These are phyloP conservation scores for Ustilago hordei DNA, from an alignment of 1,284 basidiomycete species.

Conservation along the genomic window DNA sequence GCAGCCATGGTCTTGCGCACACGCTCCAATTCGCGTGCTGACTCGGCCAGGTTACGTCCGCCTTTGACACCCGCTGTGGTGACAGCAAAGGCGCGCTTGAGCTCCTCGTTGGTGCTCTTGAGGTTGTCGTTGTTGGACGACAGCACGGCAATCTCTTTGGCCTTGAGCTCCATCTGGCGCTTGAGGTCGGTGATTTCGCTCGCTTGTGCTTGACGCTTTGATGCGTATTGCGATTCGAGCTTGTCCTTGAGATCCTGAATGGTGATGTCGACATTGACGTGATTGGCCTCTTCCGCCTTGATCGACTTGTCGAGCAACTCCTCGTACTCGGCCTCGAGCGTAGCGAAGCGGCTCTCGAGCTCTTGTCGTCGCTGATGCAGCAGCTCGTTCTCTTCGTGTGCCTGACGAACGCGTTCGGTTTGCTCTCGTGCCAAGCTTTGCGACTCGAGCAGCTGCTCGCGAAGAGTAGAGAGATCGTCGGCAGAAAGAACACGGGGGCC, in stretches of 20 bases:
- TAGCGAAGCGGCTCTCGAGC: conserved; percentile 82
- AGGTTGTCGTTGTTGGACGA: conserved; percentile 90
- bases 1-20: conserved; percentile 96
- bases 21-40: conserved; percentile 94
- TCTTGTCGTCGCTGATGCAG: conserved; percentile 85
- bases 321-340: conserved; percentile 92
- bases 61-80: conserved; percentile 96
- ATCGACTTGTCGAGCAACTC: conserved; percentile 79
- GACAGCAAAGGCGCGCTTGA: conserved; percentile 87
- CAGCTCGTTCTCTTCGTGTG: conserved; percentile 92
- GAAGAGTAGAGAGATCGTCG: conserved; percentile 83
- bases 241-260: conserved; percentile 92
- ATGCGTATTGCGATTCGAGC: conserved; percentile 91
- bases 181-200: conserved; percentile 89
- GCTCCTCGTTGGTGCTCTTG: conserved; percentile 96
- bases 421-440: conserved; percentile 88
- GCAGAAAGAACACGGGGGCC: conserved; percentile 71
- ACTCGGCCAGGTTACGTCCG: conserved; percentile 86
- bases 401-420: conserved; percentile 86
- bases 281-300: conserved; percentile 66
- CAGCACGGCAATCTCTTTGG: conserved; percentile 85
- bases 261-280: conserved; percentile 74
- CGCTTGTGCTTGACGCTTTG: conserved; percentile 88
- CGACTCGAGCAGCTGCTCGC: conserved; percentile 88
- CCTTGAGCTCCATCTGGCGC: conserved; percentile 88